phyloP scores from a whole-genome alignment of 768 basidiomycete genomes.

The Sporobolomyces phaffii region DNA sequence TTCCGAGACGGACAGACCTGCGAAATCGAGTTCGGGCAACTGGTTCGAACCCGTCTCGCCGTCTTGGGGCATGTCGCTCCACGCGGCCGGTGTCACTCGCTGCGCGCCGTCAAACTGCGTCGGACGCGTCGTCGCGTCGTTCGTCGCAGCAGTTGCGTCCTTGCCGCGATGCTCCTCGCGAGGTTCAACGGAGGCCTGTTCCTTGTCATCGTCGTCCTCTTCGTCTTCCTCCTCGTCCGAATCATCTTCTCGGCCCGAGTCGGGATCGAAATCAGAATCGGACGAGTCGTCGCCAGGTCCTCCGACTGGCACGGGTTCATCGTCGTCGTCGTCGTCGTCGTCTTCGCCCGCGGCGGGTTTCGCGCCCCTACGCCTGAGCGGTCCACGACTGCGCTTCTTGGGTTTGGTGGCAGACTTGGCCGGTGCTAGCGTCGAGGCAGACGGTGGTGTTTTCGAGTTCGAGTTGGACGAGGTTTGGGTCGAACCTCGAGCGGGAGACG shows the following conservation, averaged over 20 bases:
- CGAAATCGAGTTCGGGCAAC: slow-evolving; percentile 32
- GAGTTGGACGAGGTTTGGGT: not conserved
- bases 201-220: slow-evolving; percentile 5
- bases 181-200: too few species aligned
- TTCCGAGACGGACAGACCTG: slow-evolving; percentile 19
- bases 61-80: slow-evolving; percentile 14
- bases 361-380: slow-evolving; percentile 16
- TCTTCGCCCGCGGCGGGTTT: not conserved
- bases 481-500: not conserved
- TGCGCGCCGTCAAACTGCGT: not conserved
- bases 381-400: slow-evolving; percentile 11
- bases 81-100: not conserved
- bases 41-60: slow-evolving; percentile 13
- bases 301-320: not conserved
- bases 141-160: too few species aligned
- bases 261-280: slow-evolving; percentile 10
- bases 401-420: not conserved
- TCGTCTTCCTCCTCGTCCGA: slow-evolving; percentile 4
- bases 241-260: slow-evolving; percentile 2
- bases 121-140: not conserved
- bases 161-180: too few species aligned
- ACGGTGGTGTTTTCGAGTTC: not conserved
- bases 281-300: not conserved
- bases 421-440: not conserved
- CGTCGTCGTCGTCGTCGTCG: slow-evolving; percentile 3